These are phyloP conservation scores for Colletotrichum abscissum DNA, from an alignment of 2,329 filamentous ascomycete species.

Conservation along the genomic window DNA sequence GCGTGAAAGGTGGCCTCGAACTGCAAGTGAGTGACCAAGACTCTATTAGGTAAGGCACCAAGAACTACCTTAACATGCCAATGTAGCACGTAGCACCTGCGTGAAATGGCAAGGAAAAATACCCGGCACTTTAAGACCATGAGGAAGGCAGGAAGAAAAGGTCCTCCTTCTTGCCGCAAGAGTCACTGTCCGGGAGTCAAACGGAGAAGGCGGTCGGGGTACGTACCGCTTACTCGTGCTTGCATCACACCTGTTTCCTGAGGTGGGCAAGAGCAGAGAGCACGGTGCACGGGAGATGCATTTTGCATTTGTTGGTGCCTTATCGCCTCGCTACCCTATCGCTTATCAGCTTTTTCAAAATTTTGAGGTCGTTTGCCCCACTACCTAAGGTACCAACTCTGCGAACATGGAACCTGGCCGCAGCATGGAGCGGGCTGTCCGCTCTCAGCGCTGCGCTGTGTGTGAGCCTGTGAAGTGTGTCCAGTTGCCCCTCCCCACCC, in stretches of 20 bases:
- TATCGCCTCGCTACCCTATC: slow-evolving; percentile 35
- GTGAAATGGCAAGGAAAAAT: neutral
- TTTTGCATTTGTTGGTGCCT: slow-evolving; percentile 9
- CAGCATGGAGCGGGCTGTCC: neutral
- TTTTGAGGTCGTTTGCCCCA: slow-evolving; percentile 25
- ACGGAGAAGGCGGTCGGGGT: neutral
- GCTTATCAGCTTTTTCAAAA: slow-evolving; percentile 34
- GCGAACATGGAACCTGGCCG: neutral
- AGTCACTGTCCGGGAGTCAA: too few relatives aligned
- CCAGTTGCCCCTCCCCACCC: slow-evolving; percentile 28
- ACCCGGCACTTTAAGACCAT: slow-evolving; percentile 5
- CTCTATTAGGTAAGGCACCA: neutral
- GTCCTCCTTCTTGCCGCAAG: too few relatives aligned
- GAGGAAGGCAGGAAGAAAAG: too few relatives aligned
- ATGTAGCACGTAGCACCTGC: neutral
- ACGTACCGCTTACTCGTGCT: slow-evolving; percentile 7
- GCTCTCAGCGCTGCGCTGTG: neutral
- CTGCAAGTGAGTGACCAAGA: neutral
- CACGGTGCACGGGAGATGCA: too few relatives aligned
- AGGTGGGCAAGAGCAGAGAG: too few relatives aligned
- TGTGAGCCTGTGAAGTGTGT: neutral
- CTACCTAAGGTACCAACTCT: slow-evolving; percentile 8
- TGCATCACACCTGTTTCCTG: neutral
- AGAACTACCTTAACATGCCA: too few relatives aligned
- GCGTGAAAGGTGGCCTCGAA: neutral